Evolutionary conservation across 2,329 filamentous ascomycete species (phyloP).

Genomic region (Fusarium robinianum): DNA sequence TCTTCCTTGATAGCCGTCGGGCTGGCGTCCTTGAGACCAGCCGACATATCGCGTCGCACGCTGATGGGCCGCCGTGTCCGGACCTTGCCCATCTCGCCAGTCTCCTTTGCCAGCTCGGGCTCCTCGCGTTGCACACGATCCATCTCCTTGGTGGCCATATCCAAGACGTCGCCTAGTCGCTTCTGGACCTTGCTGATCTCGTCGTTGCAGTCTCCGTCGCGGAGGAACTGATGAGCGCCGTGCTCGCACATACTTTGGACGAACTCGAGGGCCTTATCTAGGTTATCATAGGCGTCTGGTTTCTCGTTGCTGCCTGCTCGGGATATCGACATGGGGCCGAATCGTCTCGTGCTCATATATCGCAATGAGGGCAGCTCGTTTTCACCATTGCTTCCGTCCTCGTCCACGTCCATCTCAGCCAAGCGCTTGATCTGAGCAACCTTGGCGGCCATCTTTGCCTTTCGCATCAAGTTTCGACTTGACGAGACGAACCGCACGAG

Average conservation of each 20-base stretch:
- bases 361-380: conserved; percentile 46
- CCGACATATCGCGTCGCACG: conserved; percentile 53
- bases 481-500: conserved; percentile 81
- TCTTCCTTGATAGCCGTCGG: conserved; percentile 31
- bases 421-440: conserved; percentile 67
- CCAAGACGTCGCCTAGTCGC: conserved; percentile 66
- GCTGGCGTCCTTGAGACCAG: conserved; percentile 37
- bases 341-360: conserved; percentile 46
- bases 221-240: conserved; percentile 86
- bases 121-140: conserved; percentile 60
- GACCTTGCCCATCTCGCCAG: conserved; percentile 46
- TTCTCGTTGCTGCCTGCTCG: conserved; percentile 34
- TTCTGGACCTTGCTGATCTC: conserved; percentile 73
- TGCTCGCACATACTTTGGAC: conserved; percentile 83
- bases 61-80: conserved; percentile 58
- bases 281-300: conserved; percentile 66
- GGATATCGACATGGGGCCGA: conserved; percentile 38
- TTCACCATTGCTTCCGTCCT: conserved; percentile 51
- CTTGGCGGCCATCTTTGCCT: conserved; percentile 82
- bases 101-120: conserved; percentile 48
- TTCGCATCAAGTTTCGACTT: conserved; percentile 81
- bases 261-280: conserved; percentile 78
- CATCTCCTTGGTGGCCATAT: conserved; percentile 63
- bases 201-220: conserved; percentile 80
- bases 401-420: conserved; percentile 62